Evolutionary conservation across 192 early-diverging fungal genomes (phyloP), one percentile per base, ranked within the genome.

Genomic region (Geosiphon pyriformis): DNA sequence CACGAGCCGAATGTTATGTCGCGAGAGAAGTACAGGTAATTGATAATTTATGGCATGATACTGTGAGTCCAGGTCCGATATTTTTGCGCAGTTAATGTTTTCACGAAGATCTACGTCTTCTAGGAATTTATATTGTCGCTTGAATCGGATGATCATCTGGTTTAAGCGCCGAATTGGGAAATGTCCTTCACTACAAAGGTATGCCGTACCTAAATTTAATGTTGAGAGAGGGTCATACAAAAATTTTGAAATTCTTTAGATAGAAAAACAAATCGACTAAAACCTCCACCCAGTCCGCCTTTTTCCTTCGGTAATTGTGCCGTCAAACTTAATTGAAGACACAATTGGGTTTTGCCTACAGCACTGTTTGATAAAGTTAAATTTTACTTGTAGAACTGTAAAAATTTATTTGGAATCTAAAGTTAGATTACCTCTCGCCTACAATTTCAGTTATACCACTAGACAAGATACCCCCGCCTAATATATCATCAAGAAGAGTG

Each of bases 281-380:
- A 70, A 83, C 85, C 84, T 29, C 84, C 86, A 7, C 76, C 76
- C 11, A 88, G 74, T 0, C 85, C 85, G 7, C 90, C 88, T 6
- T 72, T 29, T 0, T 72, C 52, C 25, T 50, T 53, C 8, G 89
- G 86, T 32, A 87, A 72, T 60, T 93, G 89, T 0, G 79, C 87
- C 11, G 83, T 82, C 6, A 92, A 67, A 32, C 86, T 84, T 32
- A 95, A 70, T 70, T 97, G 95, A 53, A 97, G 68, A 26, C 87
- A 88, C 6, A 97, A 69, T 63, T 93, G 91, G 0, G 95, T 92
- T 65, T 97, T 97, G 18, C 95, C 95, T 2, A 84, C 75, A 26
- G 83, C 86, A 59, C 90, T 92, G 59, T 26, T 59, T 20, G n/a
- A 8, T 6, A 11, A 35, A 29, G 61, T 57, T 27, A 60, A 25